Base-by-base conservation (phyloP, 169 alveolate genomes). In the Perkinsus marinus region DNA sequence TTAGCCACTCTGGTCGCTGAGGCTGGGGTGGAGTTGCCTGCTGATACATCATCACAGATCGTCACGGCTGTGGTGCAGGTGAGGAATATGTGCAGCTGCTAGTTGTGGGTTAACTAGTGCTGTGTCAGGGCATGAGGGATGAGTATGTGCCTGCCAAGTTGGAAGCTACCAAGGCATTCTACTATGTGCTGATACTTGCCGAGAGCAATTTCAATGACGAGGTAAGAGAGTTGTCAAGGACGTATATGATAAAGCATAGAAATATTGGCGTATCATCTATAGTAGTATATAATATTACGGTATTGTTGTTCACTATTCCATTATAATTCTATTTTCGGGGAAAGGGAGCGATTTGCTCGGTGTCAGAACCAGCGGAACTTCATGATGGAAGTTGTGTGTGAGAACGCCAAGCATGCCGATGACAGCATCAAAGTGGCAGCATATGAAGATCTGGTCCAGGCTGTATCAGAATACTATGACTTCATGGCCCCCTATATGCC, bases 401-500 rank as follows among this genome's bases (percentile, higher is more conserved):
- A 57, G 79, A 57, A 57, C 34, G 79, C 79, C 0, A 57, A 57
- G 79, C 79, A 57, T 16, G 22, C 34, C 30, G 79, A 57, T 26
- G 79, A 57, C 22, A 57, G 22, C 34, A 30, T 57, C 37, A 57
- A 57, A 30, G 79, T 57, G 79, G 97, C 98, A n/a, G 98, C 97
- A 19, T 96, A 95, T 92, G 98, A 96, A 91, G 95, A 97, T 89
- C 89, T 96, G 93, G 97, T 96, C 34, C 96, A 96, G 90, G 94
- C 96, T 39, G 98, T 96, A 0, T 91, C 97, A 30, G 97, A 96
- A 91, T 95, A 96, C 94, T 96, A 96, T 91, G 95, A 95, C 0
- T 91, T 94, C 90, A 94, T 96, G 89, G 97, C 95, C 37, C 96
- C 97, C 43, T 95, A 94, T 90, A 93, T 96, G 95, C 95, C 94